These are phyloP conservation scores for Aspergillus sp. DNA, from an alignment of 2,329 filamentous ascomycete species.

Conservation along the genomic window DNA sequence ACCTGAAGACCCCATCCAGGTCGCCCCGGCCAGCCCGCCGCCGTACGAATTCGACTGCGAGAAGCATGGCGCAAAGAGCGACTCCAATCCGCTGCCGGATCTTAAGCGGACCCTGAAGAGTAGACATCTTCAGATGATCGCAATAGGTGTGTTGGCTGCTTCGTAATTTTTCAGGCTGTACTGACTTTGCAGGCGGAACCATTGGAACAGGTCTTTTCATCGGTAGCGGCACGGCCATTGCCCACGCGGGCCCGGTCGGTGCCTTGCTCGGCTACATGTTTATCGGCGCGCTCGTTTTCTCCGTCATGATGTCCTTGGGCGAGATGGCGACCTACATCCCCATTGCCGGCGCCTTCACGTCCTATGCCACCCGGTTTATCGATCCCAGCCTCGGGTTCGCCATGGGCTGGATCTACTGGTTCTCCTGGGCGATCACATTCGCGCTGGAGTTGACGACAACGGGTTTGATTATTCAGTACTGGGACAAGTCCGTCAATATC, in stretches of 20 bases:
- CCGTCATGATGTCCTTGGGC: slow-evolving; percentile 56
- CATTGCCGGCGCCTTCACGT: slow-evolving; percentile 63
- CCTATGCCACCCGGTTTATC: slow-evolving; percentile 69
- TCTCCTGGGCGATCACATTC: slow-evolving; percentile 64
- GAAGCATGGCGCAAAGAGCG: slow-evolving; percentile 27
- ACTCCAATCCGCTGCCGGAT: slow-evolving; percentile 52
- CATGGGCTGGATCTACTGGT: slow-evolving; percentile 78
- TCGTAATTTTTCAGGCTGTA: not conserved
- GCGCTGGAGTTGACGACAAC: slow-evolving; percentile 62
- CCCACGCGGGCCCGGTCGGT: slow-evolving; percentile 54
- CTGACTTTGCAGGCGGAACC: slow-evolving; percentile 41
- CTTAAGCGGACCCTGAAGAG: slow-evolving; percentile 15
- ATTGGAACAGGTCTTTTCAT: slow-evolving; percentile 65
- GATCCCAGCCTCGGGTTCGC: slow-evolving; percentile 62
- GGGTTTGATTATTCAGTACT: slow-evolving; percentile 66
- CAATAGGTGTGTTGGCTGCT: slow-evolving; percentile 7
- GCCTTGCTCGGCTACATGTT: slow-evolving; percentile 59
- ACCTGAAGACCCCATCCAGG: slow-evolving; percentile 1
- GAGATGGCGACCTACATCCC: slow-evolving; percentile 72
- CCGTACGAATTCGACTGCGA: slow-evolving; percentile 27
- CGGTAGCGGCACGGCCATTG: slow-evolving; percentile 53
- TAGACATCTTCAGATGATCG: slow-evolving; percentile 16
- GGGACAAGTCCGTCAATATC: slow-evolving; percentile 52
- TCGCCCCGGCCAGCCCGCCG: slow-evolving; percentile 2
- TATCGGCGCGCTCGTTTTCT: slow-evolving; percentile 62